Evolutionary conservation across 768 basidiomycete species (phyloP), one percentile per base, ranked within the genome.

Genomic region (Holtermanniella nyarrowii): DNA sequence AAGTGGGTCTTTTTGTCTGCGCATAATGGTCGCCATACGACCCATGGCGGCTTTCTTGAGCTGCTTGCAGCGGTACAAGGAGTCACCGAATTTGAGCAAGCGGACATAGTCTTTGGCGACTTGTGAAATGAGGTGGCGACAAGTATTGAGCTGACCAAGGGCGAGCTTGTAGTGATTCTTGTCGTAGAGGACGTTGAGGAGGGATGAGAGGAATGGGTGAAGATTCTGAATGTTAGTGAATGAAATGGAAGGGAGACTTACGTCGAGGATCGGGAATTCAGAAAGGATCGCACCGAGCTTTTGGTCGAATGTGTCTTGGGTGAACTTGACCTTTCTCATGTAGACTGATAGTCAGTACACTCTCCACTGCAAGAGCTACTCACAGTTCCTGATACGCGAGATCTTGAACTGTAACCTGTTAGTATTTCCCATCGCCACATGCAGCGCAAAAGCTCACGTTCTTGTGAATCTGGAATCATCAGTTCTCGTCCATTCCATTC

Each of bases 151-250:
- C 69, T 99, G 95, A 54, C 95, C 93, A 42, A 99, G 77, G 2
- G 95, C 95, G 48, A 99, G 85, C 75, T 97, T 97, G 81, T 96
- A 96, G 70, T 99, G 93, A 69, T 96, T 96, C 76, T 97, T 97
- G 79, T 99, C 95, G 73, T 99, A 99, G 40, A 99, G 80, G 14
- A 99, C 95, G 73, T 99, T 99, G 80, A 99, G 82, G 16, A 99
- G 77, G 1, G 90, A 91, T 1, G 88, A 80, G 16, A 97, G 77
- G 77, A 97, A 99, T 1, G 95, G 95, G 71, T 99, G 95, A 10
- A 99, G 78, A 69, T 97, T 93, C 78, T 81, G 64, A 3, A 45
- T 42, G 13, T 22, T 27, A 13, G 42, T 43, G 5, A 21, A n/a
- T 18, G 2, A 42, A 18, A 20, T 2, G 16, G n/a, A 18, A 21